A percentile compares a stretch with the other conserved stretches of the same genome.
Evolutionary conservation across 116 monocot species (phyloP).

Genomic region (Iris pallida): DNA sequence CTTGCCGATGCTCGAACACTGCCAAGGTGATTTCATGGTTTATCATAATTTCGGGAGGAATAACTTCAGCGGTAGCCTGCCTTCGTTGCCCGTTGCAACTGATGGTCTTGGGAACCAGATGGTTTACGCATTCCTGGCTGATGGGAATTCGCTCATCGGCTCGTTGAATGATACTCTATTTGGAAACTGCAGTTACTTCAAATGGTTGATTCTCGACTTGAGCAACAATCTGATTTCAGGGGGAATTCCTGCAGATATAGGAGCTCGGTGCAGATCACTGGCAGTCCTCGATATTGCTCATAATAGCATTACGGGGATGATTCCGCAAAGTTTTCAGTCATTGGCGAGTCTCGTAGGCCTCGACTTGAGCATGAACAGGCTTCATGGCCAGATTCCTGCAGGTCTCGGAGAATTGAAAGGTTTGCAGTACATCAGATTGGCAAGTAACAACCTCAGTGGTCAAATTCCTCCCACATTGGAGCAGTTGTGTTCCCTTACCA

Average conservation of each 20-base stretch:
- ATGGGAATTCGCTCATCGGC: constrained; percentile 61
- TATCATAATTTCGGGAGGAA: constrained; percentile 78
- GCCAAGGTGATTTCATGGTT: constrained; percentile 11
- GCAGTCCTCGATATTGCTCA: constrained; percentile 39
- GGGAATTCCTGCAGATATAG: constrained; percentile 43
- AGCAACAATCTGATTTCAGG: constrained; percentile 60
- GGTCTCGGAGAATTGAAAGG: constrained; percentile 25
- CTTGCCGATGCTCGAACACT: constrained; percentile 19
- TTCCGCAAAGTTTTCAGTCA: constrained; percentile 43
- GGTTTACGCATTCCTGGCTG: constrained; percentile 55
- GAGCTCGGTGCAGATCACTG: constrained; percentile 40
- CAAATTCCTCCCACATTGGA: constrained; percentile 32
- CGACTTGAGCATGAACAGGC: constrained; percentile 42
- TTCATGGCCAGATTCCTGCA: constrained; percentile 42
- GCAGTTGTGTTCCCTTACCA: constrained; percentile 25
- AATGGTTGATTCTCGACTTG: constrained; percentile 50
- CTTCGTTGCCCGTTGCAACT: constrained; percentile 35
- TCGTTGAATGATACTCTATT: constrained; percentile 37
- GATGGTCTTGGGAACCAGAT: constrained; percentile 28
- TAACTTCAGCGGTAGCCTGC: constrained; percentile 52
- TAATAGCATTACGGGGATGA: constrained; percentile 55
- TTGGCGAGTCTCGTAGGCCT: constrained; percentile 32
- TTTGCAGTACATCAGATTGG: constrained; percentile 33
- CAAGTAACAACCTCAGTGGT: constrained; percentile 41
- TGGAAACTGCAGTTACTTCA: constrained; percentile 50